Conservation (phyloP, 768 basidiomycete species). For the Boletus fagicola region DNA sequence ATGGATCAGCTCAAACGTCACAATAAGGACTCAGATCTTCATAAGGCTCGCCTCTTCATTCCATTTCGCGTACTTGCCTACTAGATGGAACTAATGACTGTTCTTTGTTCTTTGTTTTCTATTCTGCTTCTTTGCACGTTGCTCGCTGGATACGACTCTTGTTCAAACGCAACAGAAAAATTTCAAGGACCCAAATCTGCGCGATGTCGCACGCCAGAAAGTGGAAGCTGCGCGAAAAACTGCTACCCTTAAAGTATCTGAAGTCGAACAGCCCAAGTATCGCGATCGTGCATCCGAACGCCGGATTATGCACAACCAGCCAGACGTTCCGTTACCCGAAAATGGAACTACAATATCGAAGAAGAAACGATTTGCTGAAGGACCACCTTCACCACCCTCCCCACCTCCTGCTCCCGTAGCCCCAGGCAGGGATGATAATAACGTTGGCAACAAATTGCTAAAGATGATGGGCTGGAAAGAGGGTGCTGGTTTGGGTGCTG, state of each 20-base stretch:
- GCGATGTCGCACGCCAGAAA: conserved; percentile 74
- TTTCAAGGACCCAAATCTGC: conserved; percentile 65
- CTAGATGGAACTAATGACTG: conserved; percentile 31
- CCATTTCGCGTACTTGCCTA: conserved; percentile 23
- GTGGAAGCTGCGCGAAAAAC: conserved; percentile 44
- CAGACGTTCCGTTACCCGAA: conserved; percentile 70
- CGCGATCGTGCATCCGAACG: conserved; percentile 94
- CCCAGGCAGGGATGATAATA: conserved; percentile 77
- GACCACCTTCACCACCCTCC: conserved; percentile 57
- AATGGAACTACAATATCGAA: conserved; percentile 36
- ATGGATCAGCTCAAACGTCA: conserved; percentile 85
- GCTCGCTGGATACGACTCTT: not conserved
- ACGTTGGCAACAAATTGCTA: conserved; percentile 88
- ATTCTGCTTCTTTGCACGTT: not conserved
- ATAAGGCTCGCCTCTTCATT: conserved; percentile 72
- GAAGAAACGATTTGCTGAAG: conserved; percentile 50
- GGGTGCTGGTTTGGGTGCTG: conserved; percentile 80
- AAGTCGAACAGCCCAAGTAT: conserved; percentile 72
- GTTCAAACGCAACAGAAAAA: conserved; percentile 65
- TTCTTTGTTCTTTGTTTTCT: conserved; percentile 24
- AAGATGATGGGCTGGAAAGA: conserved; percentile 99
- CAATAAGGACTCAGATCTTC: conserved; percentile 90
- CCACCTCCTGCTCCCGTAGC: conserved; percentile 64
- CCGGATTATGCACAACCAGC: conserved; percentile 87
- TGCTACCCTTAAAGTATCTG: conserved; percentile 23